Evolutionary conservation across 331 rosid genomes (phyloP), one percentile per base, ranked within the genome.

Genomic region (Quercus tomentella): DNA sequence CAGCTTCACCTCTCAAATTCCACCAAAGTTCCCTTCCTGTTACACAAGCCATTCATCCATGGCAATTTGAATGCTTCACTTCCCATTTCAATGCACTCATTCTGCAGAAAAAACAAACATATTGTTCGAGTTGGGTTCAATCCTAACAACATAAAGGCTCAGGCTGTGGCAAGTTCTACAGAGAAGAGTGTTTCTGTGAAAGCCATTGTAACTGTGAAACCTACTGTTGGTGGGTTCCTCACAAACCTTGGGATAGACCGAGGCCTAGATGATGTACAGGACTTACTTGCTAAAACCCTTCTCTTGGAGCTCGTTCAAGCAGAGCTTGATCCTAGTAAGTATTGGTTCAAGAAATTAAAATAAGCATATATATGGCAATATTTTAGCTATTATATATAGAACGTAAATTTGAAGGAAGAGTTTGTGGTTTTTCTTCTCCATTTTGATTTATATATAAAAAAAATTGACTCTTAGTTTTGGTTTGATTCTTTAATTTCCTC

Each of bases 281-380:
- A 82, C 43, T 4, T 85, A 71, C 82, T 85, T 18, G 89, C 86
- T 20, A 57, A 76, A 73, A 71, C 86, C 4, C 79, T 85, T 65
- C 80, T 71, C 41, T 30, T 85, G 77, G 84, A 85, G 89, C 82
- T 85, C 65, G 77, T 82, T 52, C 79, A 84, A 30, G 33, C 82
- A 6, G 82, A 85, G 73, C 84, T 85, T 43, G 79, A 81, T 20
- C 79, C 83, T 15, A 6, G 88, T 85, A 78, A 78, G 85, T 70
- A 18, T 30, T 65, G n/a, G 26, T 9, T 4, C 30, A 74, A 5
- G 15, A 30, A 74, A n/a, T 0, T 41, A 41, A 41, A 41, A 41
- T 41, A 41, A 41, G 49, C 49, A 41, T 7, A 37, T 49, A 12
- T 12, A 16, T 28, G 30, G 1, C 18, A 49, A 49, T 49, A 49